Conservation (phyloP, 495 filamentous ascomycete species). For the Tuber borchii region DNA sequence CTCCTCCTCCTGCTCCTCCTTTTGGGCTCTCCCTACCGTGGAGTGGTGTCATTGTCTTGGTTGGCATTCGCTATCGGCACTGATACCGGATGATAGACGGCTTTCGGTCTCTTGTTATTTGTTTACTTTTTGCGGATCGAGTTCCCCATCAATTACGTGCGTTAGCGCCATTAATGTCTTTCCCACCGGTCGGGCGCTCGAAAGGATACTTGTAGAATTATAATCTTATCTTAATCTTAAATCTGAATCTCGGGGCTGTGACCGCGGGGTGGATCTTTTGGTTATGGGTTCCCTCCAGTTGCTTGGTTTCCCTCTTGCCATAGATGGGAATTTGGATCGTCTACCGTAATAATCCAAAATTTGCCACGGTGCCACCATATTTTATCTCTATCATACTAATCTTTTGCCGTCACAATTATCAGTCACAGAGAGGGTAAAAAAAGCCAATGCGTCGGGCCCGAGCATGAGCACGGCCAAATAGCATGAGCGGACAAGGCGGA, state of each 20-base stretch:
- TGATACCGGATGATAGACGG: neutral
- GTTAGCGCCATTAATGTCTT: neutral
- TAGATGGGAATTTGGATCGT: neutral
- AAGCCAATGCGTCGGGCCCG: neutral
- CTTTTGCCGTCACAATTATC: neutral
- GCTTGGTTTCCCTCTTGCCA: neutral
- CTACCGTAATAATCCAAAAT: neutral
- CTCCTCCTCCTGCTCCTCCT: neutral
- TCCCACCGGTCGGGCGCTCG: neutral
- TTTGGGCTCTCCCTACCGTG: neutral
- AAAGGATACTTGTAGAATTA: neutral
- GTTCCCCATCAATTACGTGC: conserved; percentile 1
- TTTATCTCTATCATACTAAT: neutral
- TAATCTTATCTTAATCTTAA: neutral
- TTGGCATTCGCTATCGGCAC: neutral
- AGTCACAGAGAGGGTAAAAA: neutral
- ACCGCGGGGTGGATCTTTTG: neutral
- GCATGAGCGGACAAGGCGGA: neutral
- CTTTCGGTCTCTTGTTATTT: neutral
- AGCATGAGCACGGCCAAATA: neutral
- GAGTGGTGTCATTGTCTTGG: neutral
- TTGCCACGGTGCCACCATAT: neutral
- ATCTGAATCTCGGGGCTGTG: neutral
- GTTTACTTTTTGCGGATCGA: conserved; percentile 2
- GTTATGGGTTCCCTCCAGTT: neutral